Conservation (phyloP, 148 eudicot species). For the Amaranthus cruentus region DNA sequence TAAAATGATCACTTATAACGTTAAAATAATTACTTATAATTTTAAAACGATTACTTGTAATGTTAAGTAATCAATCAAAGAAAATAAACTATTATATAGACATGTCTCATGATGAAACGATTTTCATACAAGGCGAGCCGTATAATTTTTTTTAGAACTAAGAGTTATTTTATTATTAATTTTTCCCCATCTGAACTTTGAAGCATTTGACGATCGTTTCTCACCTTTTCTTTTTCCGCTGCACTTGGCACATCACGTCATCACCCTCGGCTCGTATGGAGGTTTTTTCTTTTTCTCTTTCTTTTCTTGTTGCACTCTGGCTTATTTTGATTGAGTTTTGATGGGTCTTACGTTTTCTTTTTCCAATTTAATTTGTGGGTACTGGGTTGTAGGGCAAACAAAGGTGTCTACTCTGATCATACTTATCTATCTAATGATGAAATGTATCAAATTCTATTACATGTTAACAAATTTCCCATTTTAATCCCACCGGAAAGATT, state of each 20-base stretch:
- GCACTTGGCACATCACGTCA: constrained; percentile 29
- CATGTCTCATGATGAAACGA: too few relatives aligned
- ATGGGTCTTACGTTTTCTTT: not conserved
- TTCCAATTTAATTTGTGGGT: not conserved
- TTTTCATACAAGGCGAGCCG: too few relatives aligned
- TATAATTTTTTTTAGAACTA: too few relatives aligned
- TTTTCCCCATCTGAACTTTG: not conserved
- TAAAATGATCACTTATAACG: too few relatives aligned
- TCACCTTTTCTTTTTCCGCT: constrained; percentile 16
- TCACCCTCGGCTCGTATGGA: constrained; percentile 46
- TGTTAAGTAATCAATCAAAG: too few relatives aligned
- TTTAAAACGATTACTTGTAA: too few relatives aligned
- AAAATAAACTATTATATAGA: too few relatives aligned
- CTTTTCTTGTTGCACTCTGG: too few relatives aligned
- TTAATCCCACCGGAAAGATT: too few relatives aligned
- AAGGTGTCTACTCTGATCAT: constrained; percentile 22
- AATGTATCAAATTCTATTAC: not conserved
- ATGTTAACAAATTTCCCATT: too few relatives aligned
- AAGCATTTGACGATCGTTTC: constrained; percentile 18
- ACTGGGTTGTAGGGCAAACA: not conserved
- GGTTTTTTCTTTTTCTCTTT: constrained; percentile 30
- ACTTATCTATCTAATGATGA: constrained; percentile 2
- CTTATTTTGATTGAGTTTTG: not conserved
- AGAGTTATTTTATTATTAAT: too few relatives aligned
- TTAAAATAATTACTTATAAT: too few relatives aligned